phyloP scores from a whole-genome alignment of 1,139 yeast genomes.

The Waltiozyma solani region DNA sequence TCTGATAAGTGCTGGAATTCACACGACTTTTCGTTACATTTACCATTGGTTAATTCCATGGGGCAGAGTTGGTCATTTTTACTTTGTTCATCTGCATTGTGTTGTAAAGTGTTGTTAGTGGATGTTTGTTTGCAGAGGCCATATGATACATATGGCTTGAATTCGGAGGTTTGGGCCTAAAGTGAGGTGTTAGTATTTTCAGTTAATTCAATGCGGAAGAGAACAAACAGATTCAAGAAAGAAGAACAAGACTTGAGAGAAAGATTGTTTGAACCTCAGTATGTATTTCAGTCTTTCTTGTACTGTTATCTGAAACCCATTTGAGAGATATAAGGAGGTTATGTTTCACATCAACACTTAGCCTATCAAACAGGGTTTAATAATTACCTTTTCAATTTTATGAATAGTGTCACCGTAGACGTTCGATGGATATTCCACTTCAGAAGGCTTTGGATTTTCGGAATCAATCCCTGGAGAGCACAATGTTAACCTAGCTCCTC shows the following conservation, averaged over 20 bases:
- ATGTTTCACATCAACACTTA: too few species aligned
- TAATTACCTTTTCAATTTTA: not conserved
- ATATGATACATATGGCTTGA: not conserved
- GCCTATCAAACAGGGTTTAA: not conserved
- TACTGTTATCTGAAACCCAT: too few species aligned
- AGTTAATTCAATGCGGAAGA: too few species aligned
- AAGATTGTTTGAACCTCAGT: too few species aligned
- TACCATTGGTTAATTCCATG: slow-evolving; percentile 8
- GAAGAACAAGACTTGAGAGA: too few species aligned
- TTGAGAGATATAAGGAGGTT: too few species aligned
- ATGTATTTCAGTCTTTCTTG: too few species aligned
- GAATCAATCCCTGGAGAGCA: not conserved
- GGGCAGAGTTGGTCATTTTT: slow-evolving; percentile 5
- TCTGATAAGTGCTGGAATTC: slow-evolving; percentile 7
- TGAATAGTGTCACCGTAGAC: not conserved
- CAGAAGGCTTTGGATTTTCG: not conserved
- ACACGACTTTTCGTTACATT: slow-evolving; percentile 6
- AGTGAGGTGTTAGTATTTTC: not conserved
- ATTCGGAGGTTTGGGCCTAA: not conserved
- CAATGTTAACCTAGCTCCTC: too few species aligned
- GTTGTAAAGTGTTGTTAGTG: not conserved
- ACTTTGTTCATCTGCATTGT: too few species aligned
- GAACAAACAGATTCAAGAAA: too few species aligned
- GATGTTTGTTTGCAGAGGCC: not conserved
- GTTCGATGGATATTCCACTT: not conserved